Percentiles rank a stretch among this genome's conserved stretches.
Evolutionary conservation across 495 filamentous ascomycete genomes (phyloP).

Genomic region (Penicillium ucsense): DNA sequence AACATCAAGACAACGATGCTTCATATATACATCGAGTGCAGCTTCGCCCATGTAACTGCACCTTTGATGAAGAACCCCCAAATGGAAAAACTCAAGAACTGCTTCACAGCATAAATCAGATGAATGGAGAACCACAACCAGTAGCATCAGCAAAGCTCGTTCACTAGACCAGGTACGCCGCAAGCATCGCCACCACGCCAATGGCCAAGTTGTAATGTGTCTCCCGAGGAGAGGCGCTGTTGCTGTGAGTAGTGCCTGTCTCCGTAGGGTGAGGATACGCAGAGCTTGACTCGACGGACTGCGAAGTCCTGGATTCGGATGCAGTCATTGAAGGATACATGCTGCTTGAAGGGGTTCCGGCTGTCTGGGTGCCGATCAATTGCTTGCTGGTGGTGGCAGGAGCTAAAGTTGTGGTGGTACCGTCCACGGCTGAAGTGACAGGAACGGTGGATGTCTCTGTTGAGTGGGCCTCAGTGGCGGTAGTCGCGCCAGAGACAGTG

Average conservation of each 20-base stretch:
- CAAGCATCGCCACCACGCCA: constrained; percentile 7
- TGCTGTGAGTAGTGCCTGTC: constrained; percentile 8
- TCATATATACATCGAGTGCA: constrained; percentile 13
- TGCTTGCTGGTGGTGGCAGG: constrained; percentile 10
- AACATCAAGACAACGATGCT: too few relatives aligned
- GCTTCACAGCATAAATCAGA: neutral
- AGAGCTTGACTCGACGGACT: constrained; percentile 2
- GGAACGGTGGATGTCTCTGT: too few relatives aligned
- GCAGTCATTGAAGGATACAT: constrained; percentile 2
- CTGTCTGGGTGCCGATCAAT: constrained; percentile 12
- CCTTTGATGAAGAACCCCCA: too few relatives aligned
- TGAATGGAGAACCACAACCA: neutral
- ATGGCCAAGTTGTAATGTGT: constrained; percentile 9
- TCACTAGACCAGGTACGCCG: constrained; percentile 10
- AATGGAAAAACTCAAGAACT: too few relatives aligned
- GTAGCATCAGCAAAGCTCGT: neutral
- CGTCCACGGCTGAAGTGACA: too few relatives aligned
- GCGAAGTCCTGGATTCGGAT: constrained; percentile 3
- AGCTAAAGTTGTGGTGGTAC: neutral
- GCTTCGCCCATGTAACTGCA: neutral
- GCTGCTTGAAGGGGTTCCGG: constrained; percentile 10
- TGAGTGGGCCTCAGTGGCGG: too few relatives aligned
- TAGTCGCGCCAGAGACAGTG: too few relatives aligned
- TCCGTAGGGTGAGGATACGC: constrained; percentile 3
- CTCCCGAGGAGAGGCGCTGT: constrained; percentile 6